Evolutionary conservation across 202 grass and related monocot genomes (phyloP), one percentile per base, ranked within the genome.

Genomic region (Panicum hallii): DNA sequence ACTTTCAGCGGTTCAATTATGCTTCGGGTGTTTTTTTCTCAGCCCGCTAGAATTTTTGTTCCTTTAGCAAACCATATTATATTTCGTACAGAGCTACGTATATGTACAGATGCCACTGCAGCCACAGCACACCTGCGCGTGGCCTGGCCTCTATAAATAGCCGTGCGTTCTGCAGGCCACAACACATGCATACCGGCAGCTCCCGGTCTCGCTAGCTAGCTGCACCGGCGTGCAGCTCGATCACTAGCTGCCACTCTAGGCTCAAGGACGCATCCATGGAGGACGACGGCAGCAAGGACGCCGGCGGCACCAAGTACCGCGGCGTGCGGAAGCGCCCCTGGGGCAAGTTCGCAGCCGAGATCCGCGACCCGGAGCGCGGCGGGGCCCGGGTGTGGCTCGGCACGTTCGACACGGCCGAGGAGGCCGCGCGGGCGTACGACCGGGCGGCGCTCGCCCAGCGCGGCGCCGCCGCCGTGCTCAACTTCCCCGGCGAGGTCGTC

Each of bases 301-400:
- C 7, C 32, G 72, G 5, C 6, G 77, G n/a, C 23, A 57, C 65
- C 81, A 84, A 88, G 74, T 91, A 91, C 77, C 81, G 85, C 76
- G 89, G 89, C 44, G 89, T 91, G 5, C 22, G 85, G 62, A 79
- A 44, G 70, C 47, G 85, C 10, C 89, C 81, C n/a, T 87, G 85
- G 85, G 89, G 89, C 43, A 91, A 88, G 67, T 91, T 82, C 52
- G 86, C 82, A 4, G 90, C 86, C 22, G 86, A 88, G 86, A 91
- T 91, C 47, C 82, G 89, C 23, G 86, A 91, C 71, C 71, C 89
- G 14, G 78, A 83, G 84, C 85, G 76, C 63, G 80, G 81, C 53
- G 84, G 89, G 5, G 67, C 56, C 4, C 75, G 89, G 11, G 75
- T 49, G 13, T 90, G 89, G 89, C 84, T 90, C 42, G 89, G 89